Evolutionary conservation across 2,329 filamentous ascomycete species (phyloP).

Genomic region (Stromatinia cepivora): DNA sequence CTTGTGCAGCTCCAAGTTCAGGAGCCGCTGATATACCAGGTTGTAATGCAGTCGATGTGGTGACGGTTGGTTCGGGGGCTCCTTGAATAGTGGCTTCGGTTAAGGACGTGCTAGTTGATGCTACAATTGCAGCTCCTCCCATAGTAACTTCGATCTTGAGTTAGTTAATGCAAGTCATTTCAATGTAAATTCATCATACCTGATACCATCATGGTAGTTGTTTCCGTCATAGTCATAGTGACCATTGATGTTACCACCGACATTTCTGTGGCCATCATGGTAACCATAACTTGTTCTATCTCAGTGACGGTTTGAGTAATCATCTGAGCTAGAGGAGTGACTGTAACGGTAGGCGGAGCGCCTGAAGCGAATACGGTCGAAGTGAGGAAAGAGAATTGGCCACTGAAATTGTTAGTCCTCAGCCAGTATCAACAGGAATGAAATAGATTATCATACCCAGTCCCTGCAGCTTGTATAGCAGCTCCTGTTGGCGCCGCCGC

Average conservation of each 20-base stretch:
- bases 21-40: conserved; percentile 6
- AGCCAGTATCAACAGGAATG: background rate
- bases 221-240: conserved; percentile 28
- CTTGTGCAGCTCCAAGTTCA: conserved; percentile 19
- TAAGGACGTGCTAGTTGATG: background rate
- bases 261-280: conserved; percentile 12
- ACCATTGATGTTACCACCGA: conserved; percentile 27
- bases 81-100: conserved; percentile 3
- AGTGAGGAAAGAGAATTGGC: conserved; percentile 43
- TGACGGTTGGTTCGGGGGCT: background rate
- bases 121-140: background rate
- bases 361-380: conserved; percentile 42
- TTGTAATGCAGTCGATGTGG: background rate
- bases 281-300: conserved; percentile 17
- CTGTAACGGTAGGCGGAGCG: conserved; percentile 42
- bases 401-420: conserved; percentile 30
- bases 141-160: background rate
- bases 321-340: conserved; percentile 41
- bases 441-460: conserved; percentile 1
- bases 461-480: conserved; percentile 23
- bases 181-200: background rate
- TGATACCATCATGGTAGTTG: conserved; percentile 18
- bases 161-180: conserved; percentile 4
- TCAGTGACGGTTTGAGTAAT: conserved; percentile 29
- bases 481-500: conserved; percentile 31